Evolutionary conservation across 2,329 filamentous ascomycete genomes (phyloP), one percentile per base, ranked within the genome.

Genomic region (Phialophora macrospora): DNA sequence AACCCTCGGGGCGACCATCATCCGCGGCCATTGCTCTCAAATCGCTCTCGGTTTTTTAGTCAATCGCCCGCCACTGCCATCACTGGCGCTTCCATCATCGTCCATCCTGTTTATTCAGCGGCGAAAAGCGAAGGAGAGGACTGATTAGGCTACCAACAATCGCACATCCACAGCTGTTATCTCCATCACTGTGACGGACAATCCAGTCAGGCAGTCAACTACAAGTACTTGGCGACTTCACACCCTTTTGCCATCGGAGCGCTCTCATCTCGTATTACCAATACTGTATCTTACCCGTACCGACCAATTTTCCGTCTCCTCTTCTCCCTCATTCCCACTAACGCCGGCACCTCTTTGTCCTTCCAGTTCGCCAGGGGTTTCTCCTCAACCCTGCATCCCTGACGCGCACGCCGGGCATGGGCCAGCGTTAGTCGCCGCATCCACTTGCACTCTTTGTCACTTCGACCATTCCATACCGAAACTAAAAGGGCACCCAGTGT

Each of bases 361-460:
- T 49, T 49, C 48, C 48, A n/a, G 38, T 52, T 52, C 26, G 28
- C 28, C 58, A 24, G 51, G 58, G 58, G 58, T 28, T 12, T 38
- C 51, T 32, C 51, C 49, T 34, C 51, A 46, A 55, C 49, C 59
- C 51, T 55, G 34, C 44, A 62, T 55, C 49, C 59, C 51, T 55
- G 49, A 34, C 22, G n/a, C 32, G 54, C 54, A 58, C 61, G 44
- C 61, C 61, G 30, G 30, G 54, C 61, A 57, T 56, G 60, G 60
- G 34, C 57, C 51, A 59, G 62, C 30, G 32, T 59, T 52, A 51
- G 62, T 32, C 59, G 59, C 54, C 34, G 62, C 62, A 65, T 60
- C 65, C 62, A 65, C 65, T 55, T 54, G 38, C 30, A 62, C 48
- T 56, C 63, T 59, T 28, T 55, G 57, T 55, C 62, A 60, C 62